Conservation (phyloP, 306 rosid species). For the Dalbergia cultrata region DNA sequence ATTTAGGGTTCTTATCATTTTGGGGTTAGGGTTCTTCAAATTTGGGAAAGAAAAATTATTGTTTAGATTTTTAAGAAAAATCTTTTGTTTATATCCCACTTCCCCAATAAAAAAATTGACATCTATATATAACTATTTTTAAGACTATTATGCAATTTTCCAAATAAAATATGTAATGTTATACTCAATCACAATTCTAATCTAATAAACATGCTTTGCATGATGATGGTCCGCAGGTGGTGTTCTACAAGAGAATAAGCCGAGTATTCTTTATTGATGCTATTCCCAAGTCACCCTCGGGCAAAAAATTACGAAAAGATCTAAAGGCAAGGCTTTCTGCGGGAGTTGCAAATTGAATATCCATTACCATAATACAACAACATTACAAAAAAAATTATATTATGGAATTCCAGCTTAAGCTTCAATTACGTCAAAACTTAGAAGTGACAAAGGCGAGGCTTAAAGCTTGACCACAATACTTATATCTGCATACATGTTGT, state of each 20-base stretch:
- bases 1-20: no score
- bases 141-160: no score
- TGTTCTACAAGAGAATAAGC: slow-evolving; percentile 75
- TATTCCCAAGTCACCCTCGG: slow-evolving; percentile 84
- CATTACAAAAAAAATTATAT: neutral
- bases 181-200: neutral
- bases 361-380: neutral
- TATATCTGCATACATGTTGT: neutral
- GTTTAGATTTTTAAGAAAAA: no score
- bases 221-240: slow-evolving; percentile 60
- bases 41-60: no score
- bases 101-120: no score
- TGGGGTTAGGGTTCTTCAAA: no score
- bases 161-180: no score
- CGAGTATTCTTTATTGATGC: slow-evolving; percentile 73
- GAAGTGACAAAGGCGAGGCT: neutral
- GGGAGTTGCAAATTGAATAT: slow-evolving; percentile 45
- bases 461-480: neutral
- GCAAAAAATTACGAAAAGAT: slow-evolving; percentile 80
- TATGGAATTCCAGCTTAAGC: neutral
- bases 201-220: neutral
- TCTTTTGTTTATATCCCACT: no score
- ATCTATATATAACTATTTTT: no score
- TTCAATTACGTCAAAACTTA: neutral
- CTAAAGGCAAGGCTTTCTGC: slow-evolving; percentile 71